Evolutionary conservation across 495 filamentous ascomycete genomes (phyloP), one percentile per base, ranked within the genome.

Genomic region (Talaromyces ruber): DNA sequence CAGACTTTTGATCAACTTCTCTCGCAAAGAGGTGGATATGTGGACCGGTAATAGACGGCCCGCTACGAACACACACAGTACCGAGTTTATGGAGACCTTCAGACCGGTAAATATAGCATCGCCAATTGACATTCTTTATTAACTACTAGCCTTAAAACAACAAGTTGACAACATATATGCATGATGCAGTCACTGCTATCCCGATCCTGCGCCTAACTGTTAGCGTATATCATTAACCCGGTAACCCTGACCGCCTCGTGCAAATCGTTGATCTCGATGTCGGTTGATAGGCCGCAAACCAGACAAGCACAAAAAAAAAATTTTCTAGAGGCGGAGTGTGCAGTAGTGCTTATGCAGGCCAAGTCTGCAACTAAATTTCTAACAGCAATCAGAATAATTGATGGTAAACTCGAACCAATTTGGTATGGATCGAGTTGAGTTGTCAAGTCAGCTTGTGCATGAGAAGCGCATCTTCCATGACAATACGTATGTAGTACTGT

Each of bases 241-340:
- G 55, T 34, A 58, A 37, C 55, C 55, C 32, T 58, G 55, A 58
- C 55, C 55, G 55, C 55, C 29, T 34, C 55, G 29, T 29, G 22
- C 51, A 54, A 54, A 18, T 25, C 51, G 24, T 28, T 56, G 34
- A 39, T 39, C 34, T 39, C 16, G 34, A 39, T 3, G 34, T 16
- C 16, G 34, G 11, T 45, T 29, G 29, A 30, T 58, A 14, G 55
- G 30, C 30, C 55, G 55, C 55, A 58, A 58, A 54, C 24, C 24
- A 39, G 12, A 16, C 34, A 39, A 37, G 32, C 32, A 39, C 12
- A 39, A 16, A 39, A 39, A 39, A 39, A 39, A 39, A 37, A 2
- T 9, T 39, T 39, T 39, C 21, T 18, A 47, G 18, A 47, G 43
- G 18, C n/a, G 18, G 43, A 47, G 43, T 18, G 43, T 21, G 43